A percentile compares a stretch with the other conserved stretches of the same genome.
Conservation (phyloP, 169 alveolate species). For the Plasmodium vivax region DNA sequence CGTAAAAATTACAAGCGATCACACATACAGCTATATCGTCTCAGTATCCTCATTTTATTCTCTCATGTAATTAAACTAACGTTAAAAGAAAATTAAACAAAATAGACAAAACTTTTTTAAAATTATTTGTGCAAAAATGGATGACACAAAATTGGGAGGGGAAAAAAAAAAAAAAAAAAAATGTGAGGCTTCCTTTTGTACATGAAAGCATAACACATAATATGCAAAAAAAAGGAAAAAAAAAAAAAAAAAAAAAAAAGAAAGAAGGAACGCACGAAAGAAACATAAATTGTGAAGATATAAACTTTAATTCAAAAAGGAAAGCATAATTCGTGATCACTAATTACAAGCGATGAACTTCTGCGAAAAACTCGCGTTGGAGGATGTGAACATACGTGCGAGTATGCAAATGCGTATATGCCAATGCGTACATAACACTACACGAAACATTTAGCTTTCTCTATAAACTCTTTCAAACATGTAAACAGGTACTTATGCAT, state of each 20-base stretch:
- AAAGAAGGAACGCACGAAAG: not conserved
- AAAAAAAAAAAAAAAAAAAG: not conserved
- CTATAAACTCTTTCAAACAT: not conserved
- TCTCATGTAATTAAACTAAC: not conserved
- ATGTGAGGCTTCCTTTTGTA: not conserved
- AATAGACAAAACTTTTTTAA: conserved; percentile 30
- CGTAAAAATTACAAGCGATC: not conserved
- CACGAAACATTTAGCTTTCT: not conserved
- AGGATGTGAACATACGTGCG: not conserved
- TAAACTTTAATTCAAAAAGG: not conserved
- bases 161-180: conserved; percentile 9
- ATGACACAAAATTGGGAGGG: not conserved
- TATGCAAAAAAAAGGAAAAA: not conserved
- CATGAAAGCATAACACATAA: not conserved
- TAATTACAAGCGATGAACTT: not conserved
- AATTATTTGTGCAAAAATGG: conserved; percentile 16
- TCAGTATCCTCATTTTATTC: not conserved
- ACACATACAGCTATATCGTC: not conserved
- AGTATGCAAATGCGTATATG: not conserved
- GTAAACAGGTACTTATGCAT: not conserved
- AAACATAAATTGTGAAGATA: not conserved
- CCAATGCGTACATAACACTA: not conserved
- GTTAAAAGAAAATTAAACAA: not conserved
- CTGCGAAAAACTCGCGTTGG: not conserved
- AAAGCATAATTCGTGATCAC: not conserved